phyloP scores from a whole-genome alignment of 2,329 filamentous ascomycete species.

The Lithohypha guttulata region DNA sequence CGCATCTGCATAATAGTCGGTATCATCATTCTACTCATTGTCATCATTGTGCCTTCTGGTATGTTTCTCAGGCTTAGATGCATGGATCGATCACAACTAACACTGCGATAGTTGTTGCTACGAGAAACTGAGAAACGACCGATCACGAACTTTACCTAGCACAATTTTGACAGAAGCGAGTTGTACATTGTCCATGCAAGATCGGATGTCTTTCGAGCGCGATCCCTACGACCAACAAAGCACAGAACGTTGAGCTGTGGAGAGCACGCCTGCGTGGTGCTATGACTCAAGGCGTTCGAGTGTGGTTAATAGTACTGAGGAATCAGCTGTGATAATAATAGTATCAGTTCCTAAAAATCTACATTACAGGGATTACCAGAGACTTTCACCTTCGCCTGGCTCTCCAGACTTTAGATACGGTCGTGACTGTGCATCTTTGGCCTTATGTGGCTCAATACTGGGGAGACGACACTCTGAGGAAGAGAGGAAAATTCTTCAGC shows the following conservation, averaged over 20 bases:
- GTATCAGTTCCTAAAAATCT: neutral
- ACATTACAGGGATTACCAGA: too few relatives aligned
- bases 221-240: constrained; percentile 4
- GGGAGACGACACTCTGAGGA: too few relatives aligned
- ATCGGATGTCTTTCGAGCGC: neutral
- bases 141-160: constrained; percentile 10
- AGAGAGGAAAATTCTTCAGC: too few relatives aligned
- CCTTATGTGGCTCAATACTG: too few relatives aligned
- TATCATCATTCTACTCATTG: constrained; percentile 78
- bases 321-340: constrained; percentile 8
- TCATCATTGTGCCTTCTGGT: constrained; percentile 93
- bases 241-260: too few relatives aligned
- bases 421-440: too few relatives aligned
- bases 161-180: constrained; percentile 9
- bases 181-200: constrained; percentile 5
- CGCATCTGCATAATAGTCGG: constrained; percentile 88
- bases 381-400: too few relatives aligned
- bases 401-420: too few relatives aligned
- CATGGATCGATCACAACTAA: neutral
- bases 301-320: neutral
- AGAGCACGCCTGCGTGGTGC: too few relatives aligned
- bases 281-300: constrained; percentile 6
- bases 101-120: constrained; percentile 18
- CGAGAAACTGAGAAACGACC: constrained; percentile 12
- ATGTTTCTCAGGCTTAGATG: constrained; percentile 29